phyloP scores from a whole-genome alignment of 805 yeast genomes.

The Teunomyces barrocoloradensis region DNA sequence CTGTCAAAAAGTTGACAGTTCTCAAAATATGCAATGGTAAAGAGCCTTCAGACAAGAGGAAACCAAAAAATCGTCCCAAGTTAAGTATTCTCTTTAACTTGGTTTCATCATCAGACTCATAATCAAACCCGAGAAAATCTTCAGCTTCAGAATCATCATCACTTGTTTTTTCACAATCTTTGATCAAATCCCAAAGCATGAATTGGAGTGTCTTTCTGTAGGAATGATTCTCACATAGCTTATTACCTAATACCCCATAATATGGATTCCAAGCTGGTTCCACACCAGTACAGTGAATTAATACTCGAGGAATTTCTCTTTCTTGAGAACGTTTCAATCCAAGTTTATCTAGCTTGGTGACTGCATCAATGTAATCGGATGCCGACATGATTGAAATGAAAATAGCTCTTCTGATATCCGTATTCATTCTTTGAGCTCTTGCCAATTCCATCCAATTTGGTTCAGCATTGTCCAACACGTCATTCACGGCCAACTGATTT shows the following conservation, averaged over 20 bases:
- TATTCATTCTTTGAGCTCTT: slow-evolving; percentile 84
- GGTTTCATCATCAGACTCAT: slow-evolving; percentile 49
- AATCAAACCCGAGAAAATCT: slow-evolving; percentile 35
- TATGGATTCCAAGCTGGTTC: slow-evolving; percentile 88
- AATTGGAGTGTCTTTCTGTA: slow-evolving; percentile 85
- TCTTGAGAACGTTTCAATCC: slow-evolving; percentile 76
- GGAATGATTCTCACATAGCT: slow-evolving; percentile 71
- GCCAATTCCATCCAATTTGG: slow-evolving; percentile 92
- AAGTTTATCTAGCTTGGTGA: slow-evolving; percentile 75
- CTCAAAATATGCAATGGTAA: slow-evolving; percentile 72
- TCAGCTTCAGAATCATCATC: slow-evolving; percentile 45
- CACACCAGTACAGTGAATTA: slow-evolving; percentile 80
- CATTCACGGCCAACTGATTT: slow-evolving; percentile 50
- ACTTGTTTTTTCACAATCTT: slow-evolving; percentile 58
- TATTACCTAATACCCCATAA: slow-evolving; percentile 75
- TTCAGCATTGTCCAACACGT: slow-evolving; percentile 62
- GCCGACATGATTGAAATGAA: slow-evolving; percentile 95
- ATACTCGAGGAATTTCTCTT: slow-evolving; percentile 80
- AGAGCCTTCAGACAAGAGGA: slow-evolving; percentile 67
- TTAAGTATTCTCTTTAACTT: slow-evolving; percentile 62
- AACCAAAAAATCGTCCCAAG: slow-evolving; percentile 79
- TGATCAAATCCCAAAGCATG: slow-evolving; percentile 80
- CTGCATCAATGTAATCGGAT: slow-evolving; percentile 85
- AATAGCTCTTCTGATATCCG: slow-evolving; percentile 90
- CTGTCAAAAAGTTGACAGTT: slow-evolving; percentile 69